These are phyloP conservation scores for Gaeumannomyces tritici DNA, from an alignment of 2,329 filamentous ascomycete genomes.

Conservation along the genomic window DNA sequence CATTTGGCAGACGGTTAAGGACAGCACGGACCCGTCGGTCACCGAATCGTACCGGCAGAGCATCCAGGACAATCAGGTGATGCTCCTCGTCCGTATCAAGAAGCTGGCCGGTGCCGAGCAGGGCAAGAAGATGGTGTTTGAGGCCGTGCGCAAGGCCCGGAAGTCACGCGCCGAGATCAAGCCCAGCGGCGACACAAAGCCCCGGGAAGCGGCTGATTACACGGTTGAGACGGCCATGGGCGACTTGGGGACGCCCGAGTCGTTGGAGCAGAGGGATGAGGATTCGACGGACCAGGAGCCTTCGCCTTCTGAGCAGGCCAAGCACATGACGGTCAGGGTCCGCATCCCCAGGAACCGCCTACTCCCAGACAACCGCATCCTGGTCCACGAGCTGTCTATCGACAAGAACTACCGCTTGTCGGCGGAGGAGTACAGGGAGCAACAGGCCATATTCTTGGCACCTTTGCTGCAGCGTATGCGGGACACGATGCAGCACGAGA, in stretches of 20 bases:
- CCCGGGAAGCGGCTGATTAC: constrained; percentile 49
- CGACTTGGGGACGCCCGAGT: constrained; percentile 20
- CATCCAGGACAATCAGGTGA: constrained; percentile 71
- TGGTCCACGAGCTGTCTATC: constrained; percentile 72
- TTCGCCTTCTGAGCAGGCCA: constrained; percentile 5
- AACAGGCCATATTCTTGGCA: constrained; percentile 36
- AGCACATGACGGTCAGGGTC: constrained; percentile 26
- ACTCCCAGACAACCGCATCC: constrained; percentile 63
- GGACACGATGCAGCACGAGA: constrained; percentile 56
- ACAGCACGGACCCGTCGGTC: constrained; percentile 63
- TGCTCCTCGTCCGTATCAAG: constrained; percentile 71
- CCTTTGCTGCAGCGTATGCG: constrained; percentile 48
- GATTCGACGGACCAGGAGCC: constrained; percentile 19
- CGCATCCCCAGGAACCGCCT: constrained; percentile 18
- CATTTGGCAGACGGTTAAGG: constrained; percentile 76
- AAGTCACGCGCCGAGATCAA: constrained; percentile 55
- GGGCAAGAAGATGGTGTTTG: constrained; percentile 63
- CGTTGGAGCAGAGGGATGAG: constrained; percentile 18
- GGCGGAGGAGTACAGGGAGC: constrained; percentile 47
- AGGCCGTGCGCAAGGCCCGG: constrained; percentile 64
- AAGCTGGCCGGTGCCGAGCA: constrained; percentile 62
- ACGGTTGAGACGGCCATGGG: constrained; percentile 26
- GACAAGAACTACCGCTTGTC: constrained; percentile 71
- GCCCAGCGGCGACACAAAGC: constrained; percentile 59
- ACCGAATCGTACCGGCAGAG: constrained; percentile 70